phyloP scores from a whole-genome alignment of 345 rosid species.

The Eucalyptus regnans region DNA sequence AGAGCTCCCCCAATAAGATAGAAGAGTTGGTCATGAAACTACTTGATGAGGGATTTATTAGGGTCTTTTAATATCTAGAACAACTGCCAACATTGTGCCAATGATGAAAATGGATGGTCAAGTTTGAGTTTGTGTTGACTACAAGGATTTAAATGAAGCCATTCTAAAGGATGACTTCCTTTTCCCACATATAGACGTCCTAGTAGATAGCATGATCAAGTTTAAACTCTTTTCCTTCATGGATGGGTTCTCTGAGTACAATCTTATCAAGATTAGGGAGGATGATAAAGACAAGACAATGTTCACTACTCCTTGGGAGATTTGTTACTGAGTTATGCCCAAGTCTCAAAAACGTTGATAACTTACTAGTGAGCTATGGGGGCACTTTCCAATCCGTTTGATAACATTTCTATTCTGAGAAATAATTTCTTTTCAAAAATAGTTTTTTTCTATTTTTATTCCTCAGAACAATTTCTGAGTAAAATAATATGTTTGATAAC shows the following conservation, averaged over 20 bases:
- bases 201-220: background rate
- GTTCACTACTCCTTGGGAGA: too few species aligned
- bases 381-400: too few species aligned
- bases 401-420: fast-evolving
- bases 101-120: background rate
- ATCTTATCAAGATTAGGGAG: background rate
- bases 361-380: too few species aligned
- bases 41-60: background rate
- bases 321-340: too few species aligned
- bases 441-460: too few species aligned
- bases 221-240: background rate
- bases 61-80: background rate
- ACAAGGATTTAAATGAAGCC: background rate
- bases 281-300: too few species aligned
- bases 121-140: background rate
- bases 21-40: background rate
- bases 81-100: background rate
- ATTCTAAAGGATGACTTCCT: background rate
- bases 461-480: fast-evolving
- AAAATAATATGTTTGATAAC: too few species aligned
- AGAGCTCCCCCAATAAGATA: background rate
- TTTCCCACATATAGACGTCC: background rate
- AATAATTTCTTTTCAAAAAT: fast-evolving
- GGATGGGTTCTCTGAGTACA: background rate
- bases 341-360: too few species aligned